Evolutionary conservation across 345 rosid species (phyloP).

Genomic region (Citrus australasica): DNA sequence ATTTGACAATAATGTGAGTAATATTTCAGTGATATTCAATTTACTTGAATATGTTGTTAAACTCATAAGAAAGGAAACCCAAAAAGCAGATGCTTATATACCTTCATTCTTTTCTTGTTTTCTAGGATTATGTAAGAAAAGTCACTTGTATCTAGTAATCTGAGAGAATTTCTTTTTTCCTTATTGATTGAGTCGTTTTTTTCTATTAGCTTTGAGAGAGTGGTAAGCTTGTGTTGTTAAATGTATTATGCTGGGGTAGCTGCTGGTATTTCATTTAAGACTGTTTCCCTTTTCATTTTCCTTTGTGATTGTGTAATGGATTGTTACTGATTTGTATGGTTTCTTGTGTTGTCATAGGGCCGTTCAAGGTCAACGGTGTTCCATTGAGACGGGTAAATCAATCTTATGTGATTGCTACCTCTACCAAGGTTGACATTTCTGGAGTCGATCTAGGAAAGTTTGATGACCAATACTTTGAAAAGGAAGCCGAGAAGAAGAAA

Average conservation of each 20-base stretch:
- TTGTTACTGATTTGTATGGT: background rate
- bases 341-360: conserved; percentile 36
- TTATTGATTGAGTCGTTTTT: background rate
- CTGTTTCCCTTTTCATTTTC: background rate
- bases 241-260: background rate
- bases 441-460: conserved; percentile 50
- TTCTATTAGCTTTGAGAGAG: background rate
- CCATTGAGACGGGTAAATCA: conserved; percentile 71
- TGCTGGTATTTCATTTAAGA: background rate
- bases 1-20: background rate
- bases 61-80: background rate
- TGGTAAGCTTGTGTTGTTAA: background rate
- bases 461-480: conserved; percentile 59
- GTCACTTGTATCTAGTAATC: background rate
- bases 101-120: background rate
- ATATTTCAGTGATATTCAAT: background rate
- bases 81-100: background rate
- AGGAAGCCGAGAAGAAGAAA: conserved; percentile 71
- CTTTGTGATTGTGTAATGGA: background rate
- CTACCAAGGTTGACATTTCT: conserved; percentile 67
- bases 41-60: background rate
- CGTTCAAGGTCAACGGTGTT: conserved; percentile 76
- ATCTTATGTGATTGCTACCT: conserved; percentile 61
- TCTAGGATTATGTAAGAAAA: background rate
- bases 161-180: background rate